These are phyloP conservation scores for Staphylotrichum longicolle DNA, from an alignment of 495 filamentous ascomycete genomes.

Conservation along the genomic window DNA sequence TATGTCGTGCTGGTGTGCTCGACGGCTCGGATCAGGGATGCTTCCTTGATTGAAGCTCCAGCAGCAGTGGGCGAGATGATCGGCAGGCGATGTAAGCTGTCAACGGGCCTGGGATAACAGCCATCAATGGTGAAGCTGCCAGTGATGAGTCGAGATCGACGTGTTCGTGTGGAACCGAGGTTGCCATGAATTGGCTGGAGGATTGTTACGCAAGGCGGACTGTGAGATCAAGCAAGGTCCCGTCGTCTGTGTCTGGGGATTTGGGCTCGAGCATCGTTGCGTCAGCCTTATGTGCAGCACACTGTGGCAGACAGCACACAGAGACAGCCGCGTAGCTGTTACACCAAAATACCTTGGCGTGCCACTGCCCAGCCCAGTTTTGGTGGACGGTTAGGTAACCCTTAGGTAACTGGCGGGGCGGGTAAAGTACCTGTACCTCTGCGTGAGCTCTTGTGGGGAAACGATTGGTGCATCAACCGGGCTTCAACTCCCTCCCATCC, in stretches of 20 bases:
- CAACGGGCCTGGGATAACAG: not conserved
- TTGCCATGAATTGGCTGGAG: constrained; percentile 4
- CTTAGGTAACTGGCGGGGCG: constrained; percentile 16
- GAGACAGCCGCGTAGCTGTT: constrained; percentile 1
- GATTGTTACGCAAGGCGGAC: not conserved
- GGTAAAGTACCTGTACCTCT: constrained; percentile 11
- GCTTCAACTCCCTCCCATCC: not conserved
- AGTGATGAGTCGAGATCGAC: not conserved
- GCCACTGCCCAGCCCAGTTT: not conserved
- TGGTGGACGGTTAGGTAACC: constrained; percentile 17
- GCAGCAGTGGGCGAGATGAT: not conserved
- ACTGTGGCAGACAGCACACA: not conserved
- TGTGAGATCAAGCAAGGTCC: not conserved
- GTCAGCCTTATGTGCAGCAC: constrained; percentile 3
- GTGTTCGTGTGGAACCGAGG: not conserved
- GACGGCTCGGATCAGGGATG: not conserved
- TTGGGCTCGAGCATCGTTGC: constrained; percentile 2
- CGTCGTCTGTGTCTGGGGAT: not conserved
- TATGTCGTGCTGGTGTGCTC: not conserved
- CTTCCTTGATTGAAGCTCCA: not conserved
- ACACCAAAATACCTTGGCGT: constrained; percentile 19
- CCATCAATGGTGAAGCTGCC: constrained; percentile 8
- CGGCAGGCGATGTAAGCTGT: not conserved
- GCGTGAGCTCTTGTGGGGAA: not conserved
- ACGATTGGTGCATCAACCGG: constrained; percentile 7